These are phyloP conservation scores for Candida nitratophila DNA, from an alignment of 805 yeast genomes.

Conservation along the genomic window DNA sequence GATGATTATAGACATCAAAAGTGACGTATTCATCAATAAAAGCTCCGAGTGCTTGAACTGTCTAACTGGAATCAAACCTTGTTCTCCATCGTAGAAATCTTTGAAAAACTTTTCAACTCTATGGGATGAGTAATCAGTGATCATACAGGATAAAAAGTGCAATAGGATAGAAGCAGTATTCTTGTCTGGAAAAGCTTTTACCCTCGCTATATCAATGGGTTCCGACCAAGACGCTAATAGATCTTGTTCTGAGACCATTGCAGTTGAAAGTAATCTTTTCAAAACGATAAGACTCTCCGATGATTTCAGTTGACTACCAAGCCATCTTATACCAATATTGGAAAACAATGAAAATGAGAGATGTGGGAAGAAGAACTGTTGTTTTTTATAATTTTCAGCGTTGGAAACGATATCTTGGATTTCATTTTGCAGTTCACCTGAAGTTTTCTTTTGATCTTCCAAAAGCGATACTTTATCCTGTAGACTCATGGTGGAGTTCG, in stretches of 20 bases:
- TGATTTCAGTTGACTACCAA: conserved; percentile 17
- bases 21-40: conserved; percentile 22
- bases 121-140: background rate
- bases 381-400: conserved; percentile 11
- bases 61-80: conserved; percentile 16
- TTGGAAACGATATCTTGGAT: conserved; percentile 13
- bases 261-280: conserved; percentile 13
- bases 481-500: background rate
- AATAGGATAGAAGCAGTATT: conserved; percentile 1
- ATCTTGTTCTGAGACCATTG: conserved; percentile 12
- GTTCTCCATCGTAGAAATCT: conserved; percentile 18
- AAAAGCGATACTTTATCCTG: background rate
- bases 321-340: conserved; percentile 33
- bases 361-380: conserved; percentile 18
- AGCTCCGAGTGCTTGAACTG: conserved; percentile 24
- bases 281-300: conserved; percentile 15
- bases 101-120: conserved; percentile 4
- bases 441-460: conserved; percentile 1
- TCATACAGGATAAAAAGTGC: background rate
- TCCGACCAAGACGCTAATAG: conserved; percentile 26
- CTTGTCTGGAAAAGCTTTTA: conserved; percentile 26
- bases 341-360: conserved; percentile 34
- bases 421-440: background rate
- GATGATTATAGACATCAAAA: conserved; percentile 14
- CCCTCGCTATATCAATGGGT: conserved; percentile 20